Evolutionary conservation across 805 yeast species (phyloP).

Genomic region (Starmerella bombi): DNA sequence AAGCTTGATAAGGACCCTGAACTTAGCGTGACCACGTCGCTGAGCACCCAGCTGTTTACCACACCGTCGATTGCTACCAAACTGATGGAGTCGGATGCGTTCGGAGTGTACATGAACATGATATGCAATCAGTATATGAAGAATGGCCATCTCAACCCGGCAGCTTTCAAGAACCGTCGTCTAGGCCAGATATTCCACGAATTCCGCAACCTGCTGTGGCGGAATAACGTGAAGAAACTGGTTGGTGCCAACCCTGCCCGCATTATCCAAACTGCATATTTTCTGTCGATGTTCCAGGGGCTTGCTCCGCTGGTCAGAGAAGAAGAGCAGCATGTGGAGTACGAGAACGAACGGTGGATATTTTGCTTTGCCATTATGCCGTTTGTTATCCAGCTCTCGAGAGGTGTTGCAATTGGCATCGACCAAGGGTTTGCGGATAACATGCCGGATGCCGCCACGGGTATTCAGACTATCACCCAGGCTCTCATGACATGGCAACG

Average conservation of each 20-base stretch:
- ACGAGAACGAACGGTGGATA: slow-evolving; percentile 74
- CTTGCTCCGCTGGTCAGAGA: slow-evolving; percentile 64
- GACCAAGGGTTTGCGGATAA: slow-evolving; percentile 1
- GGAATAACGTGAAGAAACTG: slow-evolving; percentile 44
- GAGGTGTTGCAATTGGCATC: slow-evolving; percentile 27
- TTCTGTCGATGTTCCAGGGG: slow-evolving; percentile 61
- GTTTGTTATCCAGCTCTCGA: slow-evolving; percentile 43
- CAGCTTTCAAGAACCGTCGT: slow-evolving; percentile 50
- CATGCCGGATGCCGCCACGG: not conserved
- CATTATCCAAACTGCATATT: slow-evolving; percentile 48
- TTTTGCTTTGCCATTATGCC: slow-evolving; percentile 56
- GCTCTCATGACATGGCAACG: slow-evolving; percentile 5
- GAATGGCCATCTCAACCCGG: slow-evolving; percentile 35
- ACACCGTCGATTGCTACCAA: slow-evolving; percentile 67
- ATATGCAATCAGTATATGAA: slow-evolving; percentile 50
- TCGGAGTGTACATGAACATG: slow-evolving; percentile 47
- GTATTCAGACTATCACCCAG: not conserved
- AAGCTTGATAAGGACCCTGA: slow-evolving; percentile 81
- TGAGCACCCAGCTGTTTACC: slow-evolving; percentile 79
- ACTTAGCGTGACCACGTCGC: slow-evolving; percentile 52
- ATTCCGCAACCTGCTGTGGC: slow-evolving; percentile 58
- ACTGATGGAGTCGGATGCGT: slow-evolving; percentile 50
- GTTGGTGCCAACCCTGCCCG: slow-evolving; percentile 36
- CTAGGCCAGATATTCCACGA: slow-evolving; percentile 73
- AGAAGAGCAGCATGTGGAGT: slow-evolving; percentile 71